Evolutionary conservation across 441 rosid genomes (phyloP), one percentile per base, ranked within the genome.

Genomic region (Erodium moschatum): DNA sequence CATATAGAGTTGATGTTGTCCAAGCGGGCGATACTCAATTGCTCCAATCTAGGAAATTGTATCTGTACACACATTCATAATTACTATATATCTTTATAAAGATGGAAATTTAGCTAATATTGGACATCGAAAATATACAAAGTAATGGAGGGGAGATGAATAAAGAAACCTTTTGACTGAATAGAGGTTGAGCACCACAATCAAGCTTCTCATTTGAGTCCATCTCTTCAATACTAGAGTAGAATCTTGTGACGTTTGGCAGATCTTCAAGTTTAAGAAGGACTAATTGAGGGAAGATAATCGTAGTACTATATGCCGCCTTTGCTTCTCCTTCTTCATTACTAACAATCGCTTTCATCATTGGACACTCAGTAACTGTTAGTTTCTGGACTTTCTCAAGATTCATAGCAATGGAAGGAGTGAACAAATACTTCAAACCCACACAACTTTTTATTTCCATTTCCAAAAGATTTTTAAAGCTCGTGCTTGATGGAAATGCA

Each of bases 401-500:
- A 12, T 1, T 11, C n/a, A 44, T 10, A 4, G 66, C 66, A 0
- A 48, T 12, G 8, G 72, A 68, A 15, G 65, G 52, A 6, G 80
- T 2, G 5, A 77, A 74, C 15, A 74, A 1, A 68, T 68, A 60
- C 19, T 68, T 70, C 33, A 74, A 35, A 16, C 67, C 29, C 0
- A 29, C 20, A 68, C 77, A 77, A 2, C 16, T 38, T 4, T 44
- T n/a, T 6, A 74, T 24, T 2, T 50, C 18, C 19, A 15, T 3
- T 44, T 44, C n/a, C 50, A 44, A 44, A 44, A 44, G 50, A 2
- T 44, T 44, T 44, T 11, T 44, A 11, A 12, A 44, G 50, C 50
- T 44, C 50, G 9, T 44, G 50, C 3, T 44, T 44, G 50, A 44
- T 44, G 50, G n/a, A 44, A 44, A 44, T 44, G 50, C 50, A 44